Evolutionary conservation across 805 yeast species (phyloP), one percentile per base, ranked within the genome.

Genomic region (Clavispora fructus): DNA sequence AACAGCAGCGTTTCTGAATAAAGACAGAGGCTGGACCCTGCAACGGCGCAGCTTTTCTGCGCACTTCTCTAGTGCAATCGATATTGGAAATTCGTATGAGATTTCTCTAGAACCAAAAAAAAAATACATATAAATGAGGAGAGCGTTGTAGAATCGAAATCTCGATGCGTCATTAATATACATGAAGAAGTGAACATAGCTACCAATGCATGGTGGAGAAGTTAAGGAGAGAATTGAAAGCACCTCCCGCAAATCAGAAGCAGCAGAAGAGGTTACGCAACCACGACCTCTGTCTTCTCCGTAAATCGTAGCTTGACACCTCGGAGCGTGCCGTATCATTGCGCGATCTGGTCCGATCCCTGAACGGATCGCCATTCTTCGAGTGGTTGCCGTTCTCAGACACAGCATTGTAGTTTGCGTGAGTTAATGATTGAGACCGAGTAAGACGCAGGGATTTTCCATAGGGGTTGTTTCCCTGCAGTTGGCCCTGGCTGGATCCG

Each of bases 241-340:
- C 8, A 13, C 23, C 25, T 11, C 23, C 11, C 7, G 35, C 35
- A 6, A 14, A 9, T 17, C 13, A 50, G 25, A 53, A 49, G 39
- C 58, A 55, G 37, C 58, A 55, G 41, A 48, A 52, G 33, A 42
- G 37, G 27, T 41, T 41, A 13, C 55, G 53, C 23, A 53, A 41
- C 55, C 55, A 53, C 27, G 57, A 48, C 39, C 50, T 32, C 37
- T 42, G 44, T 44, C 53, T 47, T 30, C 58, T 43, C 13, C 53
- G 39, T 13, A 52, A 48, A 16, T 54, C 46, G 45, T 63, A 68
- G 51, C 69, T 65, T 13, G 71, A 63, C n/a, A 63, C 60, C 42
- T 67, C 74, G 2, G 71, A 63, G 53, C 67, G 74, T 48, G 37
- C 37, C 25, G n/a, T 33, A 17, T 16, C 25, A 17, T 33, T 17